Evolutionary conservation across 2,329 filamentous ascomycete species (phyloP), one percentile per base, ranked within the genome.

Genomic region (Tolypocladium tundrense): DNA sequence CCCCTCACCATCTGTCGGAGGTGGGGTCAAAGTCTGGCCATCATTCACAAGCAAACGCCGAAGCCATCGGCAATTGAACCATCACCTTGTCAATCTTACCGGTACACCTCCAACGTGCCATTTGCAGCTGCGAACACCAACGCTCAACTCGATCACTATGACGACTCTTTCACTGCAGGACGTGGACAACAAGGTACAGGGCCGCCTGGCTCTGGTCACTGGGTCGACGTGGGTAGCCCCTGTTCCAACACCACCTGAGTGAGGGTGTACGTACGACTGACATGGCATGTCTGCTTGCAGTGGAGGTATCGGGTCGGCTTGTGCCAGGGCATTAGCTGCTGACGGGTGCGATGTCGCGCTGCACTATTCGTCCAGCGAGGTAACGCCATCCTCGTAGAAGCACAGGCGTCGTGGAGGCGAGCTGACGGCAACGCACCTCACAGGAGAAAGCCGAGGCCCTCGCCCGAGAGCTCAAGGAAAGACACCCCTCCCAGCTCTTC

Each of bases 291-390:
- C 45, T n/a, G 35, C 31, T 31, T 31, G 50, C 56, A 73, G 70
- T 42, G 71, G 70, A 54, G 71, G 71, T 3, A 73, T 73, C 24
- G 71, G 71, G 10, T 69, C 69, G 7, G 66, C 66, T 0, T 67
- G 65, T 55, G 71, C 69, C 14, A 66, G 61, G 56, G 65, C 64
- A 4, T 60, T 73, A 54, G 71, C 71, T 21, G 66, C 68, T 6
- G 66, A 73, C 43, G 71, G 71, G 0, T 73, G 71, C 40, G 69
- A 73, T 60, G 62, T 73, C 27, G 68, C 63, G 27, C 57, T 73
- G 31, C 71, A 73, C 57, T 73, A 68, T 57, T 66, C 68, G 0
- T 69, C 70, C 2, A 73, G 66, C 57, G 62, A 65, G 61, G 70
- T 70, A 60, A 31, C 4, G 11, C 21, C 4, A 33, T 13, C 19